These are phyloP conservation scores for Pythium aristosporum DNA, from an alignment of 352 stramenopile species.

Conservation along the genomic window DNA sequence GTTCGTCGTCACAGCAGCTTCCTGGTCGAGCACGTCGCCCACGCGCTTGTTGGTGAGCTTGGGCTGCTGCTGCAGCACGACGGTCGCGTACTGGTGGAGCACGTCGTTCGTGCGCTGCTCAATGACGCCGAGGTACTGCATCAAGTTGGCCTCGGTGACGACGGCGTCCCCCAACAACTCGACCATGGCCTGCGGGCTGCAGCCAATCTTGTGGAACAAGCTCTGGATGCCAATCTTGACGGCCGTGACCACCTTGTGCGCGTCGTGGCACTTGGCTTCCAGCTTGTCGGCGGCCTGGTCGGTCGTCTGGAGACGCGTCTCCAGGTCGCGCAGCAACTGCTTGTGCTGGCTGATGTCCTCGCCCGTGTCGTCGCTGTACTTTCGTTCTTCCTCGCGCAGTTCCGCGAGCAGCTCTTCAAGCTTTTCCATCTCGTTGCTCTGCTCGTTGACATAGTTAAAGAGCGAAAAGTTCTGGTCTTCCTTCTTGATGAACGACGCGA, in stretches of 20 bases:
- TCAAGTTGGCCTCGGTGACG: slow-evolving; percentile 94
- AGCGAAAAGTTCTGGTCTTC: slow-evolving; percentile 97
- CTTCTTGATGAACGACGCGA: slow-evolving; percentile 93
- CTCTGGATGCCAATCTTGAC: slow-evolving; percentile 85
- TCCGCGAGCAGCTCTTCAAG: slow-evolving; percentile 81
- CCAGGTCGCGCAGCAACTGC: slow-evolving; percentile 86
- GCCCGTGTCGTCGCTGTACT: slow-evolving; percentile 80
- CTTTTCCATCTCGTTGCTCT: slow-evolving; percentile 93
- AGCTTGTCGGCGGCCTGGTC: slow-evolving; percentile 89
- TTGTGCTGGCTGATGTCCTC: slow-evolving; percentile 90
- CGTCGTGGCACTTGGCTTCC: slow-evolving; percentile 87
- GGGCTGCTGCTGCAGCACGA: slow-evolving; percentile 41
- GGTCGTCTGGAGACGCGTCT: slow-evolving; percentile 70
- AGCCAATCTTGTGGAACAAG: slow-evolving; percentile 82
- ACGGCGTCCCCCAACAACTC: slow-evolving; percentile 85
- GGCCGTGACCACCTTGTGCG: slow-evolving; percentile 86
- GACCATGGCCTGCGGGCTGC: slow-evolving; percentile 74
- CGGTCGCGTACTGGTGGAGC: slow-evolving; percentile 81
- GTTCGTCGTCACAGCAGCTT: slow-evolving; percentile 19
- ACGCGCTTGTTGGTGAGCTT: slow-evolving; percentile 25
- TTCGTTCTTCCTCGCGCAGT: slow-evolving; percentile 80
- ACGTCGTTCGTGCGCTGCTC: slow-evolving; percentile 94
- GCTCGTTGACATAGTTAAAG: slow-evolving; percentile 95
- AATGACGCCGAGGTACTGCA: slow-evolving; percentile 94
- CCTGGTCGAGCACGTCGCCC: slow-evolving; percentile 41